Conservation (phyloP, 2,329 filamentous ascomycete genomes). For the Sporothrix luriei region DNA sequence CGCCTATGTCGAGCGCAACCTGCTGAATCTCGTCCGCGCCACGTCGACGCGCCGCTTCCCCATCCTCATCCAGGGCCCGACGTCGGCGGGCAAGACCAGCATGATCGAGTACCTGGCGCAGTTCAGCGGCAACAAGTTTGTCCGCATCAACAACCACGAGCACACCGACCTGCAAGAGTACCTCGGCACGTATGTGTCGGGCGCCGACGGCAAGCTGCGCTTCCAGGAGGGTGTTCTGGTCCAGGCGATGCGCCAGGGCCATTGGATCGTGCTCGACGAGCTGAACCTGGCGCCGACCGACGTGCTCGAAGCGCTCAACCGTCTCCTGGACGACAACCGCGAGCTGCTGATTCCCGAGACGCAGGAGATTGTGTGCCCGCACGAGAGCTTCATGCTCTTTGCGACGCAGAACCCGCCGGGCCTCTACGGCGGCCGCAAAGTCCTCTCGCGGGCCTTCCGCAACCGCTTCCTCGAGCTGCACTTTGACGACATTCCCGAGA, state of each 20-base stretch:
- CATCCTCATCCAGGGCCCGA: conserved; percentile 93
- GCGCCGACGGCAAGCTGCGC: conserved; percentile 75
- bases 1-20: conserved; percentile 88
- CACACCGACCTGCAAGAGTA: conserved; percentile 99
- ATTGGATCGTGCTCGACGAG: conserved; percentile 98
- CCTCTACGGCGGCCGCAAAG: conserved; percentile 91
- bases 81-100: conserved; percentile 95
- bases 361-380: conserved; percentile 87
- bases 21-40: conserved; percentile 91
- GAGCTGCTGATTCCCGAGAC: conserved; percentile 96
- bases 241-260: conserved; percentile 85
- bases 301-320: conserved; percentile 93
- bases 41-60: conserved; percentile 91
- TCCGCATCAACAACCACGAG: conserved; percentile 99
- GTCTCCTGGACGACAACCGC: conserved; percentile 91
- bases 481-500: conserved; percentile 96
- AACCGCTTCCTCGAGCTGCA: conserved; percentile 97
- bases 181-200: conserved; percentile 89
- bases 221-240: conserved; percentile 96
- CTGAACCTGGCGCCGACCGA: conserved; percentile 96
- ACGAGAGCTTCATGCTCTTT: conserved; percentile 96
- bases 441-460: conserved; percentile 88
- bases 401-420: conserved; percentile 97
- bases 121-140: conserved; percentile 92
- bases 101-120: conserved; percentile 99